Evolutionary conservation across 768 basidiomycete genomes (phyloP).

Genomic region (Hericium coralloides): DNA sequence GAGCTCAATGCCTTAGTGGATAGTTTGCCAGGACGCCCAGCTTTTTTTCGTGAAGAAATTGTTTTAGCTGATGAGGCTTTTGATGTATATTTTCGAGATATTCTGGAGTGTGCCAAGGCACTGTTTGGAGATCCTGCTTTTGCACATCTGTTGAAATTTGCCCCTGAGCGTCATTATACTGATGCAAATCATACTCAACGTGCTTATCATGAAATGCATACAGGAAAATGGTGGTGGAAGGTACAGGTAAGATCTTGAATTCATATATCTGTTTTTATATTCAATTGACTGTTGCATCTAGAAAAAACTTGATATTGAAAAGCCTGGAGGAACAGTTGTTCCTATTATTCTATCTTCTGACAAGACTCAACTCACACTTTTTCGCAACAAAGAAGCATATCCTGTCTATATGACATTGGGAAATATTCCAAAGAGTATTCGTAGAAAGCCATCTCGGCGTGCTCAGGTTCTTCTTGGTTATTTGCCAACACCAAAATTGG

Average conservation of each 20-base stretch:
- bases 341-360: constrained; percentile 17
- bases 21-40: background rate
- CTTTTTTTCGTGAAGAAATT: background rate
- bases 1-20: constrained; percentile 1
- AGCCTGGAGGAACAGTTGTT: constrained; percentile 4
- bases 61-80: background rate
- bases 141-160: background rate
- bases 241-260: constrained; percentile 13
- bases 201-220: constrained; percentile 16
- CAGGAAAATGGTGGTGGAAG: constrained; percentile 20
- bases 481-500: no score
- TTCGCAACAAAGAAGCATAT: constrained; percentile 17
- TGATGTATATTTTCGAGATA: background rate
- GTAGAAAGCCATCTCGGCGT: no score
- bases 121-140: constrained; percentile 1
- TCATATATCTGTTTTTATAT: background rate
- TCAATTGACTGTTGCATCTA: background rate
- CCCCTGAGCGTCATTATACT: background rate
- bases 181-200: background rate
- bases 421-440: no score
- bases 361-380: constrained; percentile 17
- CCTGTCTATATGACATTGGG: no score
- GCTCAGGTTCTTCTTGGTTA: no score
- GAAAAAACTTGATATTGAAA: background rate
- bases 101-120: background rate